Percentiles rank a stretch among this genome's conserved stretches.
These are phyloP conservation scores for Ophiosphaerella narmari DNA, from an alignment of 2,329 filamentous ascomycete genomes.

Conservation along the genomic window DNA sequence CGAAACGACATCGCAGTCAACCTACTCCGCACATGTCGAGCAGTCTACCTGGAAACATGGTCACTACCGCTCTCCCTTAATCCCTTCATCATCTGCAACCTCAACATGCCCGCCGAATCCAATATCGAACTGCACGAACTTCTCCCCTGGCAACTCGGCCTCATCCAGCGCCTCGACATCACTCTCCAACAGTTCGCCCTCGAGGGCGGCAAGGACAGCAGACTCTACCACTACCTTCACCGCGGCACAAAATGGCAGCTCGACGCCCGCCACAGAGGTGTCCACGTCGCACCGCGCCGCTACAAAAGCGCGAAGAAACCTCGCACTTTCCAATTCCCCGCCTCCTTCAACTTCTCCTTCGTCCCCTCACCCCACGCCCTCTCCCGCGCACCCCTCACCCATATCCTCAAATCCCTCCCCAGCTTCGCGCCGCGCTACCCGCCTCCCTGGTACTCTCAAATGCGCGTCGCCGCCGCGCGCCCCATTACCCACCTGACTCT, in stretches of 20 bases:
- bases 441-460: conserved; percentile 7
- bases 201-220: conserved; percentile 3
- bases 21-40: conserved; percentile 22
- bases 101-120: not conserved
- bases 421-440: not conserved
- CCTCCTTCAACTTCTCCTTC: conserved; percentile 9
- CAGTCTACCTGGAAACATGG: conserved; percentile 28
- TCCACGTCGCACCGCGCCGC: conserved; percentile 9
- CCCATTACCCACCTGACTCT: conserved; percentile 23
- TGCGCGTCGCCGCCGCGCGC: conserved; percentile 11
- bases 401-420: not conserved
- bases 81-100: not conserved
- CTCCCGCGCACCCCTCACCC: conserved; percentile 1
- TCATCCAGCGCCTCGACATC: conserved; percentile 20
- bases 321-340: not conserved
- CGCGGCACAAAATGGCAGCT: conserved; percentile 3
- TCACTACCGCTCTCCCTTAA: conserved; percentile 17
- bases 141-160: conserved; percentile 20
- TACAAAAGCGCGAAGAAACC: conserved; percentile 1
- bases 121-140: not conserved
- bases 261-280: conserved; percentile 7
- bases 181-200: conserved; percentile 15
- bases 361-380: conserved; percentile 1
- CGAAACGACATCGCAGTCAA: conserved; percentile 11
- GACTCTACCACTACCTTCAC: conserved; percentile 4